Percentiles rank a stretch among this genome's conserved stretches.
These are phyloP conservation scores for Castanea sativa DNA, from an alignment of 306 rosid species.

Conservation along the genomic window DNA sequence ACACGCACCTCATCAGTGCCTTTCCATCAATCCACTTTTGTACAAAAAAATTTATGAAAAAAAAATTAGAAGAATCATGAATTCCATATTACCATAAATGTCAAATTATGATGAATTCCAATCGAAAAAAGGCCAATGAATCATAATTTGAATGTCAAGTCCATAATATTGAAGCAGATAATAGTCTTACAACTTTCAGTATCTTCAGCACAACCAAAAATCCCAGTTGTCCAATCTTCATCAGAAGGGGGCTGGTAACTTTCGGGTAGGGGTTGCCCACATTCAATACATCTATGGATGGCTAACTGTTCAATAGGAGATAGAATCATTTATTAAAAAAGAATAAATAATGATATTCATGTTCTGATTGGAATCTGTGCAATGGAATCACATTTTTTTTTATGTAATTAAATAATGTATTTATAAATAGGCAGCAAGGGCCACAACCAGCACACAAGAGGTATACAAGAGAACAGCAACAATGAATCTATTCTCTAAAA, in stretches of 20 bases:
- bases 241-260: conserved; percentile 73
- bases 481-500: no score
- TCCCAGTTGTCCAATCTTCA: conserved; percentile 73
- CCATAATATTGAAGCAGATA: background rate
- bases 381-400: background rate
- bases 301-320: conserved; percentile 36
- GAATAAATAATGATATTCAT: background rate
- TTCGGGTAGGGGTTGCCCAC: conserved; percentile 70
- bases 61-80: background rate
- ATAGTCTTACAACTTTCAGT: conserved; percentile 53
- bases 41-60: background rate
- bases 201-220: conserved; percentile 63
- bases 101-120: conserved; percentile 3
- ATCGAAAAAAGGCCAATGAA: background rate
- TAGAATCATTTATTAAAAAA: background rate
- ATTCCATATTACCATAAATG: background rate
- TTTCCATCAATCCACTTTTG: background rate
- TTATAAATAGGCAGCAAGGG: no score
- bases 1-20: background rate
- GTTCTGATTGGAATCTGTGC: background rate
- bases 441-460: no score
- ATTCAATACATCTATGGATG: conserved; percentile 55
- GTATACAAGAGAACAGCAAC: no score
- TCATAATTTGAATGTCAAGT: background rate
- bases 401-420: no score